Evolutionary conservation across 1,139 yeast genomes (phyloP), one percentile per base, ranked within the genome.

Genomic region (Nematodospora anomalae): DNA sequence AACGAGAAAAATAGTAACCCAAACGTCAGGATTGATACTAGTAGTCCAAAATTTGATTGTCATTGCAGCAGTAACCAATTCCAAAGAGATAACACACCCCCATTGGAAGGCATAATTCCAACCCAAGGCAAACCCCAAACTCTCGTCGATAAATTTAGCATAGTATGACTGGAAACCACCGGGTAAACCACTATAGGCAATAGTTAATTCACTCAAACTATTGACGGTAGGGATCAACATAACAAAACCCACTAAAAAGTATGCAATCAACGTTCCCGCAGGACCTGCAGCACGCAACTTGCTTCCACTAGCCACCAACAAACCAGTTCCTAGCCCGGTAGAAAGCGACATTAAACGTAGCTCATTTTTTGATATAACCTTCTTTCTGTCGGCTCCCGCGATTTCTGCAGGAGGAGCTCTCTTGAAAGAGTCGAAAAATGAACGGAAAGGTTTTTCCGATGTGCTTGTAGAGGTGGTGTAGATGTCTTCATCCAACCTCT

Each of bases 241-340:
- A 30, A 61, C 42, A 8, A 55, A 40, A 15, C 64, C 66, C 33
- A 62, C 58, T 34, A 64, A 47, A n/a, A 54, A 38, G 56, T 64
- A 65, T 3, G 62, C 63, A 40, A 65, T 60, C 28, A 65, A 50
- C 28, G 64, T 51, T 15, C 68, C 67, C 26, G 63, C 57, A 5
- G 70, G 70, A 16, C 71, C 71, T 28, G 69, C 69, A 14, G 55
- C 42, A 15, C 54, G 50, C 37, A 65, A 55, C 23, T 62, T 58
- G 31, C 50, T 40, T 10, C 70, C 69, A 14, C 61, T 52, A 23
- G 71, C 69, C 33, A 68, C 66, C 37, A 65, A 64, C 26, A 68
- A 53, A 35, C 74, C 74, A 24, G 71, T 61, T 31, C 75, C 75
- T 33, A 69, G 64, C 33, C 70, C 65, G 18, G 71, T 69, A 28